These are phyloP conservation scores for Carex arenaria DNA, from an alignment of 202 grass and related monocot genomes.

Conservation along the genomic window DNA sequence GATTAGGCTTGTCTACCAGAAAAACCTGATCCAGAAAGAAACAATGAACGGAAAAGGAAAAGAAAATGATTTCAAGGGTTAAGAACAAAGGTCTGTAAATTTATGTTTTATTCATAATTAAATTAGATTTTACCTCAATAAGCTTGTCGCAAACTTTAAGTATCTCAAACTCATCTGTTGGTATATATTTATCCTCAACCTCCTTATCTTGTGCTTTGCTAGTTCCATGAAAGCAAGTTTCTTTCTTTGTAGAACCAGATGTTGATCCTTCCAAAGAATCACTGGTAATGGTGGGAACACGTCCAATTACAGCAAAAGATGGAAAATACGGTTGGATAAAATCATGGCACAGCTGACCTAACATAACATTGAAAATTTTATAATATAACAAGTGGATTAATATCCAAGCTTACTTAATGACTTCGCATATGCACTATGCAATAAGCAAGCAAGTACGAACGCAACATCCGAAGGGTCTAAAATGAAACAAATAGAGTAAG, in stretches of 20 bases:
- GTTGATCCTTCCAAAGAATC: slow-evolving; percentile 34
- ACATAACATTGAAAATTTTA: slow-evolving; percentile 25
- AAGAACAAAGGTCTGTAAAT: not conserved
- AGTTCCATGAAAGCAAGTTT: slow-evolving; percentile 22
- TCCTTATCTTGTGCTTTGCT: not conserved
- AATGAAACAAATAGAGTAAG: not conserved
- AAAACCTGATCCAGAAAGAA: slow-evolving; percentile 36
- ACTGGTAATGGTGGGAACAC: slow-evolving; percentile 26
- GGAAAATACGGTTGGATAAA: slow-evolving; percentile 20
- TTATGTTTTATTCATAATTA: not conserved
- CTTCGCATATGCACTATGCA: not conserved
- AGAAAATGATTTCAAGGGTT: not conserved
- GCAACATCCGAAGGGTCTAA: not conserved
- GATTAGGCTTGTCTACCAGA: slow-evolving; percentile 77
- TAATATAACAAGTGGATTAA: not conserved
- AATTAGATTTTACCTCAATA: slow-evolving; percentile 36
- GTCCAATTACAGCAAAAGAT: slow-evolving; percentile 36
- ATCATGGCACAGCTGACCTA: slow-evolving; percentile 29
- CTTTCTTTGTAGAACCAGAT: slow-evolving; percentile 29
- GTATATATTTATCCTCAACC: slow-evolving; percentile 17
- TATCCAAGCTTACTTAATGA: not conserved
- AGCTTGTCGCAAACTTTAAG: slow-evolving; percentile 72
- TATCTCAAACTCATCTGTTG: slow-evolving; percentile 42
- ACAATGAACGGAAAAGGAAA: not conserved
- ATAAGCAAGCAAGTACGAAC: not conserved